These are phyloP conservation scores for Tricholoma terreum DNA, from an alignment of 768 basidiomycete genomes.

Conservation along the genomic window DNA sequence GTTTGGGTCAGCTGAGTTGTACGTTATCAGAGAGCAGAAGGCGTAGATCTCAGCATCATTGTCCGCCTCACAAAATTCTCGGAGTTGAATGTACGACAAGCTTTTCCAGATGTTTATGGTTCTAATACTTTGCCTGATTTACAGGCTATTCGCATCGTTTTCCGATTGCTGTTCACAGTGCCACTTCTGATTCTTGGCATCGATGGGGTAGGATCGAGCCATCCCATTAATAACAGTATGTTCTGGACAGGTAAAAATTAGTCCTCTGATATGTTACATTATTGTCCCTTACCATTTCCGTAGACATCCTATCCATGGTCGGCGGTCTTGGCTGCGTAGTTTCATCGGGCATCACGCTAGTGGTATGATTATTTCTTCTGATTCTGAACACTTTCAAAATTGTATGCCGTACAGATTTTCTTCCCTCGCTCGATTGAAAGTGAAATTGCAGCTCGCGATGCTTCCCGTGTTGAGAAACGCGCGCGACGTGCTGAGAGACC, in stretches of 20 bases:
- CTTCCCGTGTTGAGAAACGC: conserved; percentile 39
- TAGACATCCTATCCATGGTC: conserved; percentile 59
- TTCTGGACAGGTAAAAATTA: conserved; percentile 42
- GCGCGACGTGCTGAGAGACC: conserved; percentile 25
- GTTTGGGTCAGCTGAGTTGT: background rate
- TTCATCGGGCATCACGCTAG: conserved; percentile 72
- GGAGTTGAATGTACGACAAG: conserved; percentile 67
- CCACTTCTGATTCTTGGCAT: conserved; percentile 64
- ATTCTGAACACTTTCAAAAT: background rate
- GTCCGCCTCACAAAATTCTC: conserved; percentile 77
- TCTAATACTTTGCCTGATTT: background rate
- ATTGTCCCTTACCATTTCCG: background rate
- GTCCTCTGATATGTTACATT: background rate
- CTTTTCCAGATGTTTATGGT: background rate
- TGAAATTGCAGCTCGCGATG: conserved; percentile 56
- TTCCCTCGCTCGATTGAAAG: conserved; percentile 75
- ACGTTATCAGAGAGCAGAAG: conserved; percentile 48
- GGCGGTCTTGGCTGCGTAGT: conserved; percentile 58
- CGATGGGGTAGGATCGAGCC: conserved; percentile 64
- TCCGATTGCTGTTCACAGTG: conserved; percentile 69
- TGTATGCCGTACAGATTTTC: conserved; percentile 56
- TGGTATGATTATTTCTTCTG: conserved; percentile 40
- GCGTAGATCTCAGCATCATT: conserved; percentile 62
- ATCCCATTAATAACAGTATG: conserved; percentile 63
- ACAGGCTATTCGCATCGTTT: conserved; percentile 67